Base-by-base conservation (phyloP, 352 stramenopile species). In the Elongisporangium undulatum region DNA sequence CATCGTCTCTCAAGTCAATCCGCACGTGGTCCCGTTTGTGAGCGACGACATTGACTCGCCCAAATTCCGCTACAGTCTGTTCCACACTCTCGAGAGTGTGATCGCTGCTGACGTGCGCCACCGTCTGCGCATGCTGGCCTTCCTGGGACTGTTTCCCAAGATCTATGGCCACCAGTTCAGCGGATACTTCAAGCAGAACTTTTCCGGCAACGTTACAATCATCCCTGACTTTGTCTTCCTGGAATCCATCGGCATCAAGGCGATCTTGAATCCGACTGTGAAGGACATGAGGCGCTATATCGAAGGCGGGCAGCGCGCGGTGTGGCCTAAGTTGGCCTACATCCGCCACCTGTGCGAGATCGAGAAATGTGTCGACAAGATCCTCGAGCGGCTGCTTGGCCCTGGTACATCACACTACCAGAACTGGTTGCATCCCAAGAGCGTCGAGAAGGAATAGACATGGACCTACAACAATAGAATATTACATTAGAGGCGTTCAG, bases 131-230 rank as follows among this genome's bases (percentile, higher is more conserved):
- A 85, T 89, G 79, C 72, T 91, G n/a, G 76, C 79, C 8, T 85
- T 93, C 56, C 64, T 97, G 2, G 91, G 93, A 0, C 66, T 98
- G n/a, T 96, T 93, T 52, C 76, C 87, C 3, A 84, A 80, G 62
- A 86, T 88, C 54, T 87, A 90, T 56, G 79, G 75, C 4, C 90
- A 98, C 68, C 77, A 87, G 54, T 85, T 83, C 60, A 87, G 75
- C 52, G 82, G 68, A 51, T 88, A 76, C 56, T 76, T 97, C 73
- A 86, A 90, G 53, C 92, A 98, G 77, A 97, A 98, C 62, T 99
- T 99, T 68, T 95, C 97, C 52, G 97, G 95, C 21, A 97, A 98
- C 71, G 89, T 99, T 51, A 99, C 96, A 15, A 77, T 99, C 54
- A 95, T 97, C 75, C 77, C 87, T 7, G 85, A 90, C 39, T 92